Evolutionary conservation across 2,329 filamentous ascomycete genomes (phyloP).

Genomic region (Cercospora citrullina): DNA sequence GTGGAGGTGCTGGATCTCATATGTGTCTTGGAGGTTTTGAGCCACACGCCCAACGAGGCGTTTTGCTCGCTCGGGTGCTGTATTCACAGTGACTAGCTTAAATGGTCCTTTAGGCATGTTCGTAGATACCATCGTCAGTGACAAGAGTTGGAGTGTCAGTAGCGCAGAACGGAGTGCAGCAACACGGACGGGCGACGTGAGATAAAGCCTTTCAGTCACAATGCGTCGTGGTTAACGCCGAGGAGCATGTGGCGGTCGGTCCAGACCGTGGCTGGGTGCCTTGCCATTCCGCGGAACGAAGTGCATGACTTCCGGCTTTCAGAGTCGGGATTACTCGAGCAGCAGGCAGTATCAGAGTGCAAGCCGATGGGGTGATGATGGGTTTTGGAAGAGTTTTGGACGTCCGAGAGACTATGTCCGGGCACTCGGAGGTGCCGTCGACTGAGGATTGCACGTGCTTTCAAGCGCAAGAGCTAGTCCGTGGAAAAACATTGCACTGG

Average conservation of each 20-base stretch:
- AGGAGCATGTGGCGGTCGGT: neutral
- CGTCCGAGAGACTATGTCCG: neutral
- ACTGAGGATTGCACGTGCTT: neutral
- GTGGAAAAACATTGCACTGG: no score
- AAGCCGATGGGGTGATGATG: neutral
- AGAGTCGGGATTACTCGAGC: neutral
- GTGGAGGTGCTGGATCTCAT: conserved; percentile 62
- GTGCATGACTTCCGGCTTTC: neutral
- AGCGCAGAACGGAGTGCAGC: neutral
- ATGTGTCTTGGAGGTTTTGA: conserved; percentile 62
- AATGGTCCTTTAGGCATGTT: conserved; percentile 52
- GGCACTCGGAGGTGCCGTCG: neutral
- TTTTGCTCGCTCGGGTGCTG: conserved; percentile 64
- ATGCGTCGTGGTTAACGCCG: neutral
- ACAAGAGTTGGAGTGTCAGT: neutral
- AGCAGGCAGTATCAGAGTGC: neutral
- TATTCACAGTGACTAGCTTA: conserved; percentile 68
- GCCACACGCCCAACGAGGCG: conserved; percentile 61
- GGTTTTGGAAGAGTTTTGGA: neutral
- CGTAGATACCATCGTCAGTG: conserved; percentile 1
- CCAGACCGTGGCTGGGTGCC: neutral
- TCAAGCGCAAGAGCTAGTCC: no score
- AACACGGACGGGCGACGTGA: neutral
- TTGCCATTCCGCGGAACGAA: neutral
- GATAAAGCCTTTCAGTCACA: neutral